Conservation (phyloP, 2,329 filamentous ascomycete species). For the Periconia sp. region DNA sequence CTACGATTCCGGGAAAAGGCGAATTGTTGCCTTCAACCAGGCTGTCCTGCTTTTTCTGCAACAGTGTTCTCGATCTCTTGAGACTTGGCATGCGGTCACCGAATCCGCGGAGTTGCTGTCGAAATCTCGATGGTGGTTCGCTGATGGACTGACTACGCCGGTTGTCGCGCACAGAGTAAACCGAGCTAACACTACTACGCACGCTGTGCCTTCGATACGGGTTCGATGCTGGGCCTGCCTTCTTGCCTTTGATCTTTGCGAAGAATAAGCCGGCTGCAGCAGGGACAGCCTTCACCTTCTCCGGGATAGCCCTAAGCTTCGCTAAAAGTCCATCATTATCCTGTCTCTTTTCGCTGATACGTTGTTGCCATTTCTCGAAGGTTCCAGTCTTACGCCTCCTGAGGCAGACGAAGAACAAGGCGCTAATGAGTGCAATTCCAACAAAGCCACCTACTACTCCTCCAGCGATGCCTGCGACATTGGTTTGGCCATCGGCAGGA, state of each 20-base stretch:
- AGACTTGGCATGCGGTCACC: slow-evolving; percentile 38
- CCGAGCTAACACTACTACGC: slow-evolving; percentile 38
- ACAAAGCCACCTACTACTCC: slow-evolving; percentile 43
- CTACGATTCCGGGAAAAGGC: slow-evolving; percentile 35
- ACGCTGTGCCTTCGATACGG: slow-evolving; percentile 35
- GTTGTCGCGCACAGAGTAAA: slow-evolving; percentile 34
- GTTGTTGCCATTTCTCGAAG: slow-evolving; percentile 19
- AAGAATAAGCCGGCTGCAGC: slow-evolving; percentile 27
- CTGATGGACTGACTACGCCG: slow-evolving; percentile 34
- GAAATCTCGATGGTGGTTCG: slow-evolving; percentile 33
- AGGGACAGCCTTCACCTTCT: slow-evolving; percentile 29
- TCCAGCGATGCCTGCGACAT: slow-evolving; percentile 41
- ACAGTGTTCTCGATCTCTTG: slow-evolving; percentile 36
- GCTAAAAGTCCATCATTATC: slow-evolving; percentile 13
- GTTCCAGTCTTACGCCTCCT: slow-evolving; percentile 35
- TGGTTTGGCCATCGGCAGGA: slow-evolving; percentile 19
- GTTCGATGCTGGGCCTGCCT: slow-evolving; percentile 31
- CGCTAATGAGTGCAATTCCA: slow-evolving; percentile 37
- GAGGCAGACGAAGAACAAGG: slow-evolving; percentile 40
- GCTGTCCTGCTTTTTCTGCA: slow-evolving; percentile 40
- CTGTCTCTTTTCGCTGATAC: slow-evolving; percentile 24
- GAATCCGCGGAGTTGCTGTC: slow-evolving; percentile 28
- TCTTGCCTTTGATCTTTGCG: slow-evolving; percentile 36
- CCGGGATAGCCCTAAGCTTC: slow-evolving; percentile 12
- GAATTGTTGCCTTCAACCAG: slow-evolving; percentile 23